Conservation (phyloP, 768 basidiomycete genomes). For the Sutorius australiensis region DNA sequence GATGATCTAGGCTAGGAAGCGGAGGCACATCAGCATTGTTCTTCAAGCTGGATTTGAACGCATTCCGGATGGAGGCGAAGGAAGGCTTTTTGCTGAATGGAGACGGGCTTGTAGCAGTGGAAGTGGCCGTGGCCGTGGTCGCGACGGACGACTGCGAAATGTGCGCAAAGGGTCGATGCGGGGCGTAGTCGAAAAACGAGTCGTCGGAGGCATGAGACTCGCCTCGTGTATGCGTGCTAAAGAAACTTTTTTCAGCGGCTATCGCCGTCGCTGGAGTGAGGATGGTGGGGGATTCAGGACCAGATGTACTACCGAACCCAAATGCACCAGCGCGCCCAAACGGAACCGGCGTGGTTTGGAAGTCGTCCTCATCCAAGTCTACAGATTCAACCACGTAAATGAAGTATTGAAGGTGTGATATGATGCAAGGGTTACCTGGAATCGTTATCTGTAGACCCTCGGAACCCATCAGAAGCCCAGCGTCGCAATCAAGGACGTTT, state of each 20-base stretch:
- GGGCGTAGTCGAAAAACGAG: constrained; percentile 59
- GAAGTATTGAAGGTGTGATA: background rate
- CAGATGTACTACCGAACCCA: constrained; percentile 47
- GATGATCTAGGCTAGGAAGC: constrained; percentile 62
- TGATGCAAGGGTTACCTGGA: constrained; percentile 35
- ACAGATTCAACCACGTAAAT: background rate
- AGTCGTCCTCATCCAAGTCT: constrained; percentile 83
- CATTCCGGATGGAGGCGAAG: constrained; percentile 83
- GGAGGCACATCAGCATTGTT: constrained; percentile 67
- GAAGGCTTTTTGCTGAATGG: constrained; percentile 77
- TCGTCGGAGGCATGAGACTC: constrained; percentile 79
- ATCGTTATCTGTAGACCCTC: constrained; percentile 47
- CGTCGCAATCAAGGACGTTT: background rate
- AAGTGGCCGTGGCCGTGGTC: constrained; percentile 35
- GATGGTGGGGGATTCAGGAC: constrained; percentile 64
- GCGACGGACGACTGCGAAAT: constrained; percentile 70
- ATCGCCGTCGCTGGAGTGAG: constrained; percentile 45
- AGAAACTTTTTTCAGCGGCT: constrained; percentile 55
- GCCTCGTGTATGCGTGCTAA: constrained; percentile 59
- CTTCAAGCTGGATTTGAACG: constrained; percentile 61
- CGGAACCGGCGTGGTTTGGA: constrained; percentile 54
- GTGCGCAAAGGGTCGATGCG: constrained; percentile 62
- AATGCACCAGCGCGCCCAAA: constrained; percentile 62
- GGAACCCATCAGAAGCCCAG: constrained; percentile 29
- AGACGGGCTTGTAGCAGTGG: constrained; percentile 26